Evolutionary conservation across 129 eudicot species (phyloP).

Genomic region (Escallonia rubra): DNA sequence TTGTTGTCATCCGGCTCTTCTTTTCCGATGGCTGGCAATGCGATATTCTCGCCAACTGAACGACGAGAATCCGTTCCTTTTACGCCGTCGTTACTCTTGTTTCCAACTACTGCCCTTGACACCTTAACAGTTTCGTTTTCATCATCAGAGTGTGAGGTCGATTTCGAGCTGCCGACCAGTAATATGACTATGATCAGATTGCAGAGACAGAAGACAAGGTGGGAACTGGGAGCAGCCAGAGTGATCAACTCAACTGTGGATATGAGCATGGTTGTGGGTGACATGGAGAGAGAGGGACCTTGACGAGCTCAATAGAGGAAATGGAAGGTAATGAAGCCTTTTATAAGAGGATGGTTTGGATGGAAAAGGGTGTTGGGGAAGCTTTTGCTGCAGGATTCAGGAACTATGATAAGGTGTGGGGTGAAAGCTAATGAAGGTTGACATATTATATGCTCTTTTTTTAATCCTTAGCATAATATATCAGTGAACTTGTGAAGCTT

Average conservation of each 20-base stretch:
- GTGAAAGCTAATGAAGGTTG: constrained; percentile 45
- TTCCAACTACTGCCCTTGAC: no score
- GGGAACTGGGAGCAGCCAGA: constrained; percentile 44
- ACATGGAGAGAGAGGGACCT: neutral
- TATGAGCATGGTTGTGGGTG: constrained; percentile 29
- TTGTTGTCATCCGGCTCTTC: neutral
- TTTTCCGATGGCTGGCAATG: neutral
- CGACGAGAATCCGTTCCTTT: neutral
- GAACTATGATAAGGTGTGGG: constrained; percentile 29
- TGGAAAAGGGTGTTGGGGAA: constrained; percentile 26
- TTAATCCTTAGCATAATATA: neutral
- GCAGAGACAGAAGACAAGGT: constrained; percentile 50
- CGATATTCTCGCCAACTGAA: constrained; percentile 3
- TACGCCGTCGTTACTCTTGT: neutral
- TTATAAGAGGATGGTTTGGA: constrained; percentile 23
- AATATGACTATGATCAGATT: constrained; percentile 52
- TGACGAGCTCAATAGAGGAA: neutral
- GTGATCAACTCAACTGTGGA: constrained; percentile 46
- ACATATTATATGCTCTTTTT: neutral
- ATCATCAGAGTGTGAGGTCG: constrained; percentile 17
- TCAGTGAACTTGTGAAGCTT: neutral
- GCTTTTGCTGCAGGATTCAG: constrained; percentile 20
- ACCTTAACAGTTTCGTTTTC: neutral
- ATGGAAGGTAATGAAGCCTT: neutral
- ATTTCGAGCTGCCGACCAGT: constrained; percentile 40